Conservation (phyloP, 495 filamentous ascomycete species). For the Penicillium lagena region DNA sequence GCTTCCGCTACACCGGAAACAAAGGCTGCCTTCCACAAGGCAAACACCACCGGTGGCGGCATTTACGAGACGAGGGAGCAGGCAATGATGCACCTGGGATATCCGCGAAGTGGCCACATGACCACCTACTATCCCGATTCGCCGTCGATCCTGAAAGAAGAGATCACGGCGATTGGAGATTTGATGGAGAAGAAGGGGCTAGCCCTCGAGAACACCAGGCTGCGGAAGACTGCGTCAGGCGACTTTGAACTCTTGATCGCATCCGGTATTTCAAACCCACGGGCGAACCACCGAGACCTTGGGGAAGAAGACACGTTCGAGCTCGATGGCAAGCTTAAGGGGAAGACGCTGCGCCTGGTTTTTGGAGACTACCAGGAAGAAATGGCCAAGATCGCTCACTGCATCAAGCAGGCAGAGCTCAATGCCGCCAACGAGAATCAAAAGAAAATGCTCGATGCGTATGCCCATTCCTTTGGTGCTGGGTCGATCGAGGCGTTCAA, state of each 20-base stretch:
- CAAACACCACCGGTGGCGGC: constrained; percentile 47
- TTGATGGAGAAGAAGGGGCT: constrained; percentile 71
- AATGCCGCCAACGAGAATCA: constrained; percentile 82
- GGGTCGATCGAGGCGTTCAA: constrained; percentile 87
- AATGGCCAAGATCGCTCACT: constrained; percentile 70
- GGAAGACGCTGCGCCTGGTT: constrained; percentile 66
- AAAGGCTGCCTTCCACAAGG: constrained; percentile 57
- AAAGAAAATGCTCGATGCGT: constrained; percentile 74
- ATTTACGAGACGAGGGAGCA: constrained; percentile 65
- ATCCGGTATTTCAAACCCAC: constrained; percentile 55
- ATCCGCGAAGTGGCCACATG: constrained; percentile 74
- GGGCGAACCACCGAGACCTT: constrained; percentile 59
- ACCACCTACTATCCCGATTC: constrained; percentile 92
- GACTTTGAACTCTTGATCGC: constrained; percentile 82
- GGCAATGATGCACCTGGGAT: constrained; percentile 77
- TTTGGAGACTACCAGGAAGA: constrained; percentile 80
- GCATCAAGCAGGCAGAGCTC: constrained; percentile 64
- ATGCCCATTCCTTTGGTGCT: constrained; percentile 75
- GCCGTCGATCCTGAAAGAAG: constrained; percentile 73
- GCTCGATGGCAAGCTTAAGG: constrained; percentile 55
- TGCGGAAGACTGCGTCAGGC: constrained; percentile 65
- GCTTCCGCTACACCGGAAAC: constrained; percentile 55
- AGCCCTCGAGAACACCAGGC: constrained; percentile 79
- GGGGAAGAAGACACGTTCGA: constrained; percentile 59
- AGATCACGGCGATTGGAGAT: constrained; percentile 66